These are phyloP conservation scores for Paxillus rubicundulus DNA, from an alignment of 768 basidiomycete genomes.

Conservation along the genomic window DNA sequence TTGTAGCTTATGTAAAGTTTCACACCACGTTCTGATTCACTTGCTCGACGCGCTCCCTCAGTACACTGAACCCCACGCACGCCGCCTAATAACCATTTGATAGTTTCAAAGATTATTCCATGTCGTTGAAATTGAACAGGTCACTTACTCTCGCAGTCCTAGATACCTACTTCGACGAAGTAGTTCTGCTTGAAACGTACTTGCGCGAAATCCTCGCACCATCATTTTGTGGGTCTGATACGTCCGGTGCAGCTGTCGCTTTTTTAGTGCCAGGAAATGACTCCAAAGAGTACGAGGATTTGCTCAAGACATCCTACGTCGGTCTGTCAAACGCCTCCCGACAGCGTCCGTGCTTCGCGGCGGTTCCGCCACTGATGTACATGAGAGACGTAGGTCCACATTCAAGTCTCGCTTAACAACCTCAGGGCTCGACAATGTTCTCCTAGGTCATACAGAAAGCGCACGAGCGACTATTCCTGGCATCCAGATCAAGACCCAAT, in stretches of 20 bases:
- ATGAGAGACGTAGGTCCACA: conserved; percentile 50
- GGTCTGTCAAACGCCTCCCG: conserved; percentile 28
- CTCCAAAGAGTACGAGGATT: conserved; percentile 26
- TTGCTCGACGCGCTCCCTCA: neutral
- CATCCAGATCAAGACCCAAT: conserved; percentile 35
- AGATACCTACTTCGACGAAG: conserved; percentile 42
- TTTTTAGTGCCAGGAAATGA: conserved; percentile 19
- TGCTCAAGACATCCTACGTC: conserved; percentile 50
- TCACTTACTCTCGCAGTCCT: conserved; percentile 36
- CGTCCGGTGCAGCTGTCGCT: conserved; percentile 6
- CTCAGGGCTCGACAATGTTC: neutral
- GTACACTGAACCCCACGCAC: neutral
- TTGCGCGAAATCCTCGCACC: conserved; percentile 36
- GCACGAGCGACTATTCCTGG: conserved; percentile 51
- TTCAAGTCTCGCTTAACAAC: neutral
- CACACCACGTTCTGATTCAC: neutral
- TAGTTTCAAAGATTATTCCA: neutral
- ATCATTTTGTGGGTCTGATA: conserved; percentile 6
- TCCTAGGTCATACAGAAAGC: conserved; percentile 59
- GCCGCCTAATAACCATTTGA: neutral
- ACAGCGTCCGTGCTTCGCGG: conserved; percentile 25
- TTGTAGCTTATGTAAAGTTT: too few relatives aligned
- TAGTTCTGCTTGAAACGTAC: conserved; percentile 40
- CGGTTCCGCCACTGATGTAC: conserved; percentile 41
- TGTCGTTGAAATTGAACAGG: neutral